Evolutionary conservation across 2,329 filamentous ascomycete genomes (phyloP).

Genomic region (Trichoderma hamatum): DNA sequence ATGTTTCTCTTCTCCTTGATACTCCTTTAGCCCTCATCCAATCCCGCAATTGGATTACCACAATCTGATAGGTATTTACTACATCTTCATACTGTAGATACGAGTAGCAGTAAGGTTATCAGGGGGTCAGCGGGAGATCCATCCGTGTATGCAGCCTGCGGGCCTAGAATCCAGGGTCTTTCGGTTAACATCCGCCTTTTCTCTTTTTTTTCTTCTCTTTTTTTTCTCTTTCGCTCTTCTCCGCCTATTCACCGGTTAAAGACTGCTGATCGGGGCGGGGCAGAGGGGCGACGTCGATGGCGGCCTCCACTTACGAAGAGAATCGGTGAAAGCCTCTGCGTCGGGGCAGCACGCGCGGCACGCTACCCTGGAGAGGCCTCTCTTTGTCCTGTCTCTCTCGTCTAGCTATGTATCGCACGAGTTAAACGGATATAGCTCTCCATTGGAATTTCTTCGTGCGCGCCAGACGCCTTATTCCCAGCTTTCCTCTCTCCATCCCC

Average conservation of each 20-base stretch:
- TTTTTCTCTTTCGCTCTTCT: background rate
- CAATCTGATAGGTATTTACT: too few relatives aligned
- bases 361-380: background rate
- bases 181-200: constrained; percentile 16
- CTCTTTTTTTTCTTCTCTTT: background rate
- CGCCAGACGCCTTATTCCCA: background rate
- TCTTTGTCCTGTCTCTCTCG: background rate
- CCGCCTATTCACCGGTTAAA: background rate
- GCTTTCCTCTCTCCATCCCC: background rate
- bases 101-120: constrained; percentile 11
- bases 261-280: background rate
- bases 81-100: too few relatives aligned
- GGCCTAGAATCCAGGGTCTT: background rate
- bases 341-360: too few relatives aligned
- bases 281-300: background rate
- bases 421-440: background rate
- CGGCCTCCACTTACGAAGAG: background rate
- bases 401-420: background rate
- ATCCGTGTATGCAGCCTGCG: background rate
- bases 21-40: background rate
- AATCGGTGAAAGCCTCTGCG: background rate
- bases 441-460: background rate
- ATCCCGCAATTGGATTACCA: background rate
- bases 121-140: background rate
- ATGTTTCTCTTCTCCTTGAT: background rate